Percentiles rank a stretch among this genome's conserved stretches.
Evolutionary conservation across 2,329 filamentous ascomycete species (phyloP).

Genomic region (Ophiosphaerella korrae): DNA sequence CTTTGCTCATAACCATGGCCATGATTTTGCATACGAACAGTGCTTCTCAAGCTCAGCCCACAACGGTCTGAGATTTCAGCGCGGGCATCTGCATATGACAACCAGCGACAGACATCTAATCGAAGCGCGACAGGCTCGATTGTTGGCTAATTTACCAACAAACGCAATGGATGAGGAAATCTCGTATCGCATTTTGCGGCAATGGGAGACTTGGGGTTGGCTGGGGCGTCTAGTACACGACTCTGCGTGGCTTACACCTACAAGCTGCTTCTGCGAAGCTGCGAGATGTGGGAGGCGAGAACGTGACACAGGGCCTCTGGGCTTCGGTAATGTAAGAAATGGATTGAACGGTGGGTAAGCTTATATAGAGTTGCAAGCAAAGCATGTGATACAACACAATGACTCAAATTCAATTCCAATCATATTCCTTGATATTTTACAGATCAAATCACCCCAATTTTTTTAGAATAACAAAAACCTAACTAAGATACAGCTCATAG

Average conservation of each 20-base stretch:
- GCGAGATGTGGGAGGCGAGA: no score
- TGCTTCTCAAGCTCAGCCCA: not conserved
- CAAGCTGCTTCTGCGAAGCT: no score
- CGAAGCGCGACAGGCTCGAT: slow-evolving; percentile 13
- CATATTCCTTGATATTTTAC: no score
- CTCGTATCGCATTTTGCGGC: slow-evolving; percentile 3
- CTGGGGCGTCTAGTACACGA: slow-evolving; percentile 1
- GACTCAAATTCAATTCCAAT: no score
- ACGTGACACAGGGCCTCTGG: no score
- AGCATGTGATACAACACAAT: no score
- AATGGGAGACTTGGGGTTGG: slow-evolving; percentile 12
- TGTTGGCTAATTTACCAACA: slow-evolving; percentile 7
- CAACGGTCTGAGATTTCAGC: not conserved
- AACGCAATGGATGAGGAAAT: slow-evolving; percentile 11
- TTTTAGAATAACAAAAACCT: no score
- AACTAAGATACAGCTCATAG: not conserved
- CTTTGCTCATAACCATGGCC: not conserved
- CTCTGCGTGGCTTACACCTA: not conserved
- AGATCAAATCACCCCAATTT: no score
- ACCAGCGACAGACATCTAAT: slow-evolving; percentile 3
- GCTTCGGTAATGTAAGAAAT: no score
- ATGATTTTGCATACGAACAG: not conserved
- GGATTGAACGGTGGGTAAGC: no score
- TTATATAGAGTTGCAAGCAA: not conserved
- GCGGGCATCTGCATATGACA: not conserved